phyloP scores from a whole-genome alignment of 768 basidiomycete species.

The Termitomyces sp. region DNA sequence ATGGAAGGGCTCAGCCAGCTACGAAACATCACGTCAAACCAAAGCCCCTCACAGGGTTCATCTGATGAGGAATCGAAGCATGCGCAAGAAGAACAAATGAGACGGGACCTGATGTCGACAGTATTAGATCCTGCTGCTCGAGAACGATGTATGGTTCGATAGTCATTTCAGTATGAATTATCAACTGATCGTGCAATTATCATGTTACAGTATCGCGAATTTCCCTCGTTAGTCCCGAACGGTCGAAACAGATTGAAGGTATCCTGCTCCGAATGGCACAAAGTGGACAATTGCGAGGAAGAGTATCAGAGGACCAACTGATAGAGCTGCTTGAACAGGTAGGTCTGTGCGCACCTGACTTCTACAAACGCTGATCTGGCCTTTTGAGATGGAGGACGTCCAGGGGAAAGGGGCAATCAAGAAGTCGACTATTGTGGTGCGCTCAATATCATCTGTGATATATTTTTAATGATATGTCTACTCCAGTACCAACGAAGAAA shows the following conservation, averaged over 20 bases:
- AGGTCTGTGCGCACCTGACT: constrained; percentile 6
- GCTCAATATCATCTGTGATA: constrained; percentile 13
- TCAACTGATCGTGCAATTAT: constrained; percentile 1
- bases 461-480: neutral
- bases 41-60: neutral
- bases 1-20: constrained; percentile 12
- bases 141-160: constrained; percentile 61
- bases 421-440: constrained; percentile 57
- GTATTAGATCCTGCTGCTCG: constrained; percentile 74
- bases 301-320: constrained; percentile 75
- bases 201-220: constrained; percentile 73
- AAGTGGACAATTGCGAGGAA: constrained; percentile 70
- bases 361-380: constrained; percentile 16
- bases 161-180: neutral
- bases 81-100: constrained; percentile 49
- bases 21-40: constrained; percentile 1
- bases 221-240: constrained; percentile 76
- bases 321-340: constrained; percentile 87
- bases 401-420: constrained; percentile 42
- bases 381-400: constrained; percentile 47
- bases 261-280: constrained; percentile 82
- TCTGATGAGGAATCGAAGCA: neutral
- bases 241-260: constrained; percentile 75
- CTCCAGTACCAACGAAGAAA: constrained; percentile 58
- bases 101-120: constrained; percentile 71